A percentile compares a stretch with the other conserved stretches of the same genome.
Conservation (phyloP, 2,329 filamentous ascomycete species). For the Magnaporthales sp. region DNA sequence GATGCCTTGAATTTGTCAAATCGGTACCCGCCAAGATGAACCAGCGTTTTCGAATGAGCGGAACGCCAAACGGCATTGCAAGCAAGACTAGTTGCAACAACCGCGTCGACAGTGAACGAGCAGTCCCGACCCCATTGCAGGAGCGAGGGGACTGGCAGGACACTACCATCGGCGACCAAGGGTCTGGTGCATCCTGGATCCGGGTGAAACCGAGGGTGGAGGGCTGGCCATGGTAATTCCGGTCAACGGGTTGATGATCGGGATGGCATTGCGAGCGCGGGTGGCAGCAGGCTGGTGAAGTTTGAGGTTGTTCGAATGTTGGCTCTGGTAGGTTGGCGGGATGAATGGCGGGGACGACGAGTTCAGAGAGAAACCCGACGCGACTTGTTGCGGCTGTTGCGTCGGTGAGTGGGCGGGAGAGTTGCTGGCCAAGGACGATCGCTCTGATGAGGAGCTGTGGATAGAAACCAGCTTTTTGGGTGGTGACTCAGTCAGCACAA, state of each 20-base stretch:
- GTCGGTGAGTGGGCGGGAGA: conserved; percentile 88
- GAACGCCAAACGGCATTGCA: conserved; percentile 9
- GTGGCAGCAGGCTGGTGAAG: conserved; percentile 86
- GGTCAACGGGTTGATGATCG: conserved; percentile 93
- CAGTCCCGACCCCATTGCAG: conserved; percentile 21
- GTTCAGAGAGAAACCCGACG: conserved; percentile 68
- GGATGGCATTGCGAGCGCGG: conserved; percentile 87
- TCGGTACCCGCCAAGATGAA: conserved; percentile 43
- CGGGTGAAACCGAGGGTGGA: conserved; percentile 60
- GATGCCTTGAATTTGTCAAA: conserved; percentile 32
- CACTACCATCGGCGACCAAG: conserved; percentile 47
- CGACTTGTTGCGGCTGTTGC: conserved; percentile 64
- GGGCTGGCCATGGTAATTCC: conserved; percentile 79
- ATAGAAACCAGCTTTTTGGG: conserved; percentile 73
- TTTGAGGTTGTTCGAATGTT: conserved; percentile 57
- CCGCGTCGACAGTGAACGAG: conserved; percentile 25
- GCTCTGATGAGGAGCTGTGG: conserved; percentile 80
- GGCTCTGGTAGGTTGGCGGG: conserved; percentile 57
- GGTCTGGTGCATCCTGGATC: conserved; percentile 46
- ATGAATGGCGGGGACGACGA: conserved; percentile 58
- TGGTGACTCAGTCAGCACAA: not conserved
- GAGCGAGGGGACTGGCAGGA: conserved; percentile 19
- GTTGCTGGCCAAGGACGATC: conserved; percentile 88
- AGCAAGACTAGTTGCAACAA: conserved; percentile 25
- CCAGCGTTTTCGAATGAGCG: conserved; percentile 21